A percentile compares a stretch with the other conserved stretches of the same genome.
phyloP scores from a whole-genome alignment of 805 yeast species.

The Cyberlindnera sargentensis region DNA sequence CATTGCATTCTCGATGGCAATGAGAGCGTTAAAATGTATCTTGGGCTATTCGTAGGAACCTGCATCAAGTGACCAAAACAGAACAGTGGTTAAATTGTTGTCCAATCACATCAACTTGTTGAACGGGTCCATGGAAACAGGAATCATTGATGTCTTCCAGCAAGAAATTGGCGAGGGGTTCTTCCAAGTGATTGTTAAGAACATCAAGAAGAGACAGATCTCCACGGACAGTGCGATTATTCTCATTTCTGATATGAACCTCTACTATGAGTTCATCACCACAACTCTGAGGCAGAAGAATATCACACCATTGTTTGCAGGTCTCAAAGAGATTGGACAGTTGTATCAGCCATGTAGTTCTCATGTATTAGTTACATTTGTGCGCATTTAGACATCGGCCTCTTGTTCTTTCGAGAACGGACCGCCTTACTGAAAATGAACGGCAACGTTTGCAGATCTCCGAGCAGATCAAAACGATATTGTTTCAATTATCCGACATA shows the following conservation, averaged over 20 bases:
- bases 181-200: constrained; percentile 67
- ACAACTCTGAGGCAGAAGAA: constrained; percentile 52
- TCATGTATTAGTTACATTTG: no score
- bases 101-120: constrained; percentile 66
- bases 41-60: no score
- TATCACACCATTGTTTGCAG: constrained; percentile 67
- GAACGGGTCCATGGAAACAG: constrained; percentile 77
- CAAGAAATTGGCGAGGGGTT: constrained; percentile 90
- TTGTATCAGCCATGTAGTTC: no score
- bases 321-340: constrained; percentile 80
- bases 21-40: no score
- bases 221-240: constrained; percentile 79
- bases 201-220: constrained; percentile 64
- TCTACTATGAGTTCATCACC: constrained; percentile 66
- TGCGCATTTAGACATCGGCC: no score
- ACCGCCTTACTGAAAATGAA: no score
- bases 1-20: no score
- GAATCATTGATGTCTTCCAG: constrained; percentile 85
- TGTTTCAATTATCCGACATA: no score
- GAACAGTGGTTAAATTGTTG: constrained; percentile 51
- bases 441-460: no score
- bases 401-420: no score
- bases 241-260: constrained; percentile 75
- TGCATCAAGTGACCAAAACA: no score
- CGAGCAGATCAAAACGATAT: no score